Conservation (phyloP, 768 basidiomycete genomes). For the Lactarius tabidus region DNA sequence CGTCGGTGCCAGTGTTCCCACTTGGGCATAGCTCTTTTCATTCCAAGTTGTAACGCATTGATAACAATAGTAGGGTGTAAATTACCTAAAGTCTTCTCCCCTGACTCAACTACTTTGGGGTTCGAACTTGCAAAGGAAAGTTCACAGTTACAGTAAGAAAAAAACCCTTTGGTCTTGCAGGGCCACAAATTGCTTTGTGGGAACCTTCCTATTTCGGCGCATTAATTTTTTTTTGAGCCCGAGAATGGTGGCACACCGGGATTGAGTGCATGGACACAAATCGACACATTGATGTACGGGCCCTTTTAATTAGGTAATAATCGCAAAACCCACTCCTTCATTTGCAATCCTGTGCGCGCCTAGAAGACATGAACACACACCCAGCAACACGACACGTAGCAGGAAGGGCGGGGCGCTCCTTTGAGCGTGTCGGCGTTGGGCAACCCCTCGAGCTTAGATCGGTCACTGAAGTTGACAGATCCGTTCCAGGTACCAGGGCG, state of each 20-base stretch:
- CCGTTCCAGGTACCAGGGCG: conserved; percentile 21
- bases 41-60: conserved; percentile 9
- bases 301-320: conserved; percentile 20
- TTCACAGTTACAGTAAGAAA: conserved; percentile 3
- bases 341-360: conserved; percentile 16
- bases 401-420: conserved; percentile 4
- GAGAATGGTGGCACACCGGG: conserved; percentile 12
- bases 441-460: conserved; percentile 18
- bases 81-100: conserved; percentile 19
- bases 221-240: conserved; percentile 8
- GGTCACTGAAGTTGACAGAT: conserved; percentile 12
- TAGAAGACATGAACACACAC: conserved; percentile 5
- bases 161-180: not conserved
- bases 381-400: conserved; percentile 22
- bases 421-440: conserved; percentile 12
- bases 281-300: not conserved
- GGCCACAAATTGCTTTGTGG: conserved; percentile 4
- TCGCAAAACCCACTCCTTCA: conserved; percentile 16
- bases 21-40: not conserved
- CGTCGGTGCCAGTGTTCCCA: not conserved
- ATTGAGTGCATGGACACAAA: conserved; percentile 9
- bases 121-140: conserved; percentile 3
- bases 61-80: conserved; percentile 10
- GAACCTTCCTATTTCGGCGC: not conserved
- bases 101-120: conserved; percentile 5